Evolutionary conservation across 164 flowering plant genomes (phyloP), one percentile per base, ranked within the genome.

Genomic region (Vitis vinifera): DNA sequence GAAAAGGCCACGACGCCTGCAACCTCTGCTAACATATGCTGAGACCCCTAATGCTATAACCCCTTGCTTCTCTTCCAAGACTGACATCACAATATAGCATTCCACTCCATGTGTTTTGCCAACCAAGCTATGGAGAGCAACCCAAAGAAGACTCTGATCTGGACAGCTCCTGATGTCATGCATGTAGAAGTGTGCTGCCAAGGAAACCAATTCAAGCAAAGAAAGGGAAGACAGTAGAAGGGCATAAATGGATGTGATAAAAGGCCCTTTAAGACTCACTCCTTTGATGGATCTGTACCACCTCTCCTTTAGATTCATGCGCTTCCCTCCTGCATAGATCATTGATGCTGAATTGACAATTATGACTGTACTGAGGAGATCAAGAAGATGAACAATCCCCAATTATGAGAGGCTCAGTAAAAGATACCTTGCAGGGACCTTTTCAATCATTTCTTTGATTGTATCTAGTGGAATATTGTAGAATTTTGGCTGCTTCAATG

Each of bases 1-100:
- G 7, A 15, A 27, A 14, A 51, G 55, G n/a, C 69, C 69, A 11
- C 62, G 44, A 2, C 14, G n/a, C 69, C 62, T 58, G 56, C n/a
- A 55, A 13, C 67, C 68, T 60, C 53, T 71, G 19, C 57, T 58
- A 51, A 63, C 27, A 27, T 64, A 65, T 11, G 44, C 63, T 14
- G 68, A 65, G n/a, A n/a, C 17, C 23, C 64, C 64, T 10, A 71
- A 56, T 9, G 73, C 68, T n/a, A 9, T 9, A n/a, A 16, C 67
- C 44, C 68, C 51, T 13, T 66, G 13, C 58, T 27, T 51, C 51
- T 59, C 69, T 50, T 65, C 74, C 64, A 71, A 23, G 17, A 71
- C 15, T 7, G 74, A 71, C 10, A 71, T 65, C 58, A 73, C 74
- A 12, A 73, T 27, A 74, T 63, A 23, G 63, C 63, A 60, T 7